Evolutionary conservation across 768 basidiomycete species (phyloP), one percentile per base, ranked within the genome.

Genomic region (Dioszegia crocea): DNA sequence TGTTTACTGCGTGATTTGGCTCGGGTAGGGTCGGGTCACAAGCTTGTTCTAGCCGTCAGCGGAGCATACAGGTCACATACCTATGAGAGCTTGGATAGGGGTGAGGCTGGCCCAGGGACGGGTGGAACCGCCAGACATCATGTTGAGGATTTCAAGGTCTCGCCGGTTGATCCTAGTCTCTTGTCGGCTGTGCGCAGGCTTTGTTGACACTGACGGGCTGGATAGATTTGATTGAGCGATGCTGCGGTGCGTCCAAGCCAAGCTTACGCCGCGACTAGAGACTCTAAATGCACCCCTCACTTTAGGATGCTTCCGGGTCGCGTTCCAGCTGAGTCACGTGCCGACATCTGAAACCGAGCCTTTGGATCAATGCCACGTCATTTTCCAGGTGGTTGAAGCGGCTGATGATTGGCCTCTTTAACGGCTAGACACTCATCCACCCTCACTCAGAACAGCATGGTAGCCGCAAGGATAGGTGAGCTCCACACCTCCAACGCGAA

Each of bases 1-100:
- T 83, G 75, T 97, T 90, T 26, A 87, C 80, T 0, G 89, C 87
- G 78, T 91, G 90, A 78, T 96, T 94, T 27, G 92, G 92, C 74
- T 92, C 91, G 64, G 84, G 84, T 4, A 89, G 81, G 4, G 85
- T 83, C 0, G 92, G 87, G 63, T 92, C 90, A 78, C 91, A 94
- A 11, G 90, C 89, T 44, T 88, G 84, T 54, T 87, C 79, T 45
- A 21, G 30, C 27, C 19, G 3, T 11, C 16, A 16, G 23, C 16
- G 41, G 30, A 10, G 19, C 19, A 23, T 11, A 21, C 2, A 4
- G 23, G 19, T 17, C 33, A 53, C 75, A 47, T 53, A 75, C 76
- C 76, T 29, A 76, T 74, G 10, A 77, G 63, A 17, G 74, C 65
- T 45, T 77, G 75, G 6, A 76, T 56, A 10, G 74, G 72, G 17